Percentiles rank a stretch among this genome's conserved stretches.
These are phyloP conservation scores for Backusella luteola DNA, from an alignment of 192 early-diverging fungal genomes.

Conservation along the genomic window DNA sequence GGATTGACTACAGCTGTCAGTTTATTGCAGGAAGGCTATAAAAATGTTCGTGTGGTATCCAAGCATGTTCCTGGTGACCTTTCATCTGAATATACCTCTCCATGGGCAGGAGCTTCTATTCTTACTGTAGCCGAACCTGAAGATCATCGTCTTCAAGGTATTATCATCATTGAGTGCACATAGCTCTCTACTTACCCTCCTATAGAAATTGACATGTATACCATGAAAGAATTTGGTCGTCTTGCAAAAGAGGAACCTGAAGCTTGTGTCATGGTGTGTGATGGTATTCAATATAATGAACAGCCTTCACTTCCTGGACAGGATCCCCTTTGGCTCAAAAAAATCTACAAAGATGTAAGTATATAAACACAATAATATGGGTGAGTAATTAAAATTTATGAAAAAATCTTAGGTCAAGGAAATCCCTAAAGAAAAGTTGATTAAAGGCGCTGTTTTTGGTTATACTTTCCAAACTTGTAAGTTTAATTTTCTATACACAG, in stretches of 20 bases:
- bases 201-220: conserved; percentile 37
- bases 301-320: conserved; percentile 12
- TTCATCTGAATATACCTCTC: conserved; percentile 51
- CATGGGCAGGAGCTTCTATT: conserved; percentile 50
- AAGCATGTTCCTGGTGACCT: conserved; percentile 55
- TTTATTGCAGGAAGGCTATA: conserved; percentile 54
- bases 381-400: background rate
- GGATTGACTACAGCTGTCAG: conserved; percentile 74
- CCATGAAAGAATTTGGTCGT: conserved; percentile 26
- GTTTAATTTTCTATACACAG: background rate
- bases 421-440: conserved; percentile 26
- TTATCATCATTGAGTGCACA: no score
- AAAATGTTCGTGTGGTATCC: conserved; percentile 59
- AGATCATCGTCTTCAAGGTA: conserved; percentile 44
- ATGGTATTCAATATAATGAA: conserved; percentile 42
- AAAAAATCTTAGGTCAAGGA: background rate
- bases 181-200: no score
- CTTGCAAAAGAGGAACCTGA: conserved; percentile 29
- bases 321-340: conserved; percentile 40
- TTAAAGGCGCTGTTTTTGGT: conserved; percentile 7
- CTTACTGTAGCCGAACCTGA: conserved; percentile 23
- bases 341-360: conserved; percentile 46
- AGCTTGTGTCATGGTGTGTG: conserved; percentile 35
- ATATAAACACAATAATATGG: background rate
- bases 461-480: conserved; percentile 33